These are phyloP conservation scores for Ganoderma resinaceum DNA, from an alignment of 1,284 basidiomycete species.

Conservation along the genomic window DNA sequence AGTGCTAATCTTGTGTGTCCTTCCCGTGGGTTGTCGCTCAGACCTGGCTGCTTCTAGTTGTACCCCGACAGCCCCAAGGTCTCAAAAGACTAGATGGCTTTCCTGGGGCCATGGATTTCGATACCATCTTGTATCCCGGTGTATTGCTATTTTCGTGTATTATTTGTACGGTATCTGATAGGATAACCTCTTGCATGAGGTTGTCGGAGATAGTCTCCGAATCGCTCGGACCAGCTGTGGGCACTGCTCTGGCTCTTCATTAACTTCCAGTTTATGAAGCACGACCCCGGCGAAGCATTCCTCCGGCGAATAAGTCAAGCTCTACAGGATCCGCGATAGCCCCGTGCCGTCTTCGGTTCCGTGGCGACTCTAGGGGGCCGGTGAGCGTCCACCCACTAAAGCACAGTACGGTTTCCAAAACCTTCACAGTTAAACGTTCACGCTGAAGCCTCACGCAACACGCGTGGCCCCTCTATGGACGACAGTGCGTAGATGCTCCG, in stretches of 20 bases:
- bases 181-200: not conserved
- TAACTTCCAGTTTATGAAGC: not conserved
- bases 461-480: not conserved
- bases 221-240: not conserved
- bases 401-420: not conserved
- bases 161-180: not conserved
- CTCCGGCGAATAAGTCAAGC: not conserved
- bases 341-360: not conserved
- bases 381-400: not conserved
- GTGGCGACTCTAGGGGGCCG: not conserved
- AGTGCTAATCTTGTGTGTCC: constrained; percentile 14
- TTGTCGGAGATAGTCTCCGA: not conserved
- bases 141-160: not conserved
- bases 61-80: constrained; percentile 22
- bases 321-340: not conserved
- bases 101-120: not conserved
- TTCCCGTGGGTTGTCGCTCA: not conserved
- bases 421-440: not conserved
- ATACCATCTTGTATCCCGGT: not conserved
- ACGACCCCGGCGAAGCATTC: not conserved
- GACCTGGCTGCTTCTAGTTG: not conserved
- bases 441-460: not conserved
- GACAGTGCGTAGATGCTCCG: not conserved
- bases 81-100: constrained; percentile 1
- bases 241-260: not conserved